Base-by-base conservation (phyloP, 2,329 filamentous ascomycete genomes). In the Monosporascus sp. region DNA sequence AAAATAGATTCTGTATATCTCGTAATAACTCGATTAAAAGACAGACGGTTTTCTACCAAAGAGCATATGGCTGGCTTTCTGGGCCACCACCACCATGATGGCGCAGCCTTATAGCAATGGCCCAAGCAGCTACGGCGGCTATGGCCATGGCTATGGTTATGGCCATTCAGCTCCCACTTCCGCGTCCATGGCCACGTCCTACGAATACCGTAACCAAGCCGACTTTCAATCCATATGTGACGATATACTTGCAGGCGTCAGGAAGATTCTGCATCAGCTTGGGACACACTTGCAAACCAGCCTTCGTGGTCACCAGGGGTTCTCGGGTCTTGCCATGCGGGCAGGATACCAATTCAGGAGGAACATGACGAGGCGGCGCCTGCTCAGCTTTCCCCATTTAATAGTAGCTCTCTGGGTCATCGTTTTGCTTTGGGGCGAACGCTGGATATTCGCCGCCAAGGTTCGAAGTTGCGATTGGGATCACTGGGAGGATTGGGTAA, bases 401-500 rank as follows among this genome's bases (percentile, higher is more conserved):
- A 68, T 96, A 58, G 82, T 89, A 18, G 66, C 81, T 14, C 54
- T 92, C 46, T 99, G 94, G 93, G 63, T 91, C 41, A 68, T 89
- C 22, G 78, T 88, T 20, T 64, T 99, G 57, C 82, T 94, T 59
- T 94, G 89, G 84, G 91, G 93, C 1, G 94, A 99, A 74, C 79
- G 88, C 54, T 88, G 82, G 70, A 80, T 87, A 37, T 97, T 95
- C 69, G 77, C 80, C 50, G 82, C 81, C 58, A 84, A 81, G 55
- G 82, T 96, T 17, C 75, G 81, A 52, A 78, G 75, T 49, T 99
- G 94, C 70, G 74, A 81, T 51, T 99, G 94, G 94, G 78, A 82
- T 37, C 81, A 81, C 41, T 99, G 94, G 94, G 94, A 99, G 75
- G 80, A 83, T 70, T 99, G 94, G 92, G 91, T 96, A 77, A 65